Percentiles rank a stretch among this genome's conserved stretches.
Evolutionary conservation across 768 basidiomycete genomes (phyloP).

Genomic region (Tephrocybe sp.): DNA sequence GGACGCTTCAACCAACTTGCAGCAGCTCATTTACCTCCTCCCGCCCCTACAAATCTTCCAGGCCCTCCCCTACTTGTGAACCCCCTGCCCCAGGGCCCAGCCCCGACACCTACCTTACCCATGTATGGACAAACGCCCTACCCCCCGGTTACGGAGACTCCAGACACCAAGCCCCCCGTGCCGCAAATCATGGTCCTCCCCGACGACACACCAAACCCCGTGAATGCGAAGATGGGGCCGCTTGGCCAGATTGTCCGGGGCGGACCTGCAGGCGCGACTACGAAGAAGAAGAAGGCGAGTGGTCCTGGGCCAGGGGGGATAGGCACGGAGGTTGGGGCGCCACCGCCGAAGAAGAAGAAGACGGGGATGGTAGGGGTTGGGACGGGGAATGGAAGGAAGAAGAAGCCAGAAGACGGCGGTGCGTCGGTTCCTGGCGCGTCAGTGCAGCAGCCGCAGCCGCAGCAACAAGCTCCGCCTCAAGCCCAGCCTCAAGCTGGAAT

Average conservation of each 20-base stretch:
- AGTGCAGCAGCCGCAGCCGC: neutral
- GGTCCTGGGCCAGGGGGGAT: conserved; percentile 24
- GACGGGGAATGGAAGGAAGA: conserved; percentile 48
- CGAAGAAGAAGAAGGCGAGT: conserved; percentile 62
- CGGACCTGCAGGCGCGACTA: conserved; percentile 36
- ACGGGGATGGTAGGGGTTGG: conserved; percentile 40
- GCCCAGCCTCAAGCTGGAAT: conserved; percentile 4
- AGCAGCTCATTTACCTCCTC: conserved; percentile 20
- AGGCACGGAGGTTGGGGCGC: conserved; percentile 22
- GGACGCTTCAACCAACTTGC: conserved; percentile 49
- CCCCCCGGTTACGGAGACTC: neutral
- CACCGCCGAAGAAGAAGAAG: conserved; percentile 42
- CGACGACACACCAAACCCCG: conserved; percentile 61
- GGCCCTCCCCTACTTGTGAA: conserved; percentile 13
- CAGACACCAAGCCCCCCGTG: neutral
- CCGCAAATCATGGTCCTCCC: conserved; percentile 39
- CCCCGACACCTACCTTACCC: neutral
- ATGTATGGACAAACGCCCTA: conserved; percentile 7
- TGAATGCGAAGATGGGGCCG: conserved; percentile 75
- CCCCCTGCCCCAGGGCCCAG: conserved; percentile 3
- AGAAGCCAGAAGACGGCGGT: conserved; percentile 29
- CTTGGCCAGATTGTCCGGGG: conserved; percentile 71
- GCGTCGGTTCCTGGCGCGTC: neutral
- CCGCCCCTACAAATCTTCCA: conserved; percentile 19
- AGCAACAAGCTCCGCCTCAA: neutral